Evolutionary conservation across 2,329 filamentous ascomycete genomes (phyloP).

Genomic region (Aspergillus unguis): DNA sequence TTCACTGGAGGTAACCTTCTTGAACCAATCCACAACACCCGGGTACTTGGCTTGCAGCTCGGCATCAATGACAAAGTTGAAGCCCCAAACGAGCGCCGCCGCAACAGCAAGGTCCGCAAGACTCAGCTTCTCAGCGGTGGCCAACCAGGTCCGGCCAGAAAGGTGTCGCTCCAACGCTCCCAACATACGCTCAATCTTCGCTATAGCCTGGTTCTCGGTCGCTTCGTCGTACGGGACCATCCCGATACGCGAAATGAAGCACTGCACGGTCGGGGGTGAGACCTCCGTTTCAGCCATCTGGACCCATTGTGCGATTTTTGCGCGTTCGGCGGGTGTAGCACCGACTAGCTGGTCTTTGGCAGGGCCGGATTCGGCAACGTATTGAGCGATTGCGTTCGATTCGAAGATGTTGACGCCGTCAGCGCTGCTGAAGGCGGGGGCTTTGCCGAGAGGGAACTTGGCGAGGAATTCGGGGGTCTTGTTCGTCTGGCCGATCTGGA

Average conservation of each 20-base stretch:
- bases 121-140: slow-evolving; percentile 20
- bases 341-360: slow-evolving; percentile 47
- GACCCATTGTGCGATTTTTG: slow-evolving; percentile 48
- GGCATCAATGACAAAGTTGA: slow-evolving; percentile 22
- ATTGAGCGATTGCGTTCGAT: slow-evolving; percentile 48
- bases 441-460: slow-evolving; percentile 54
- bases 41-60: slow-evolving; percentile 29
- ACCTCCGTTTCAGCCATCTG: slow-evolving; percentile 38
- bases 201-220: slow-evolving; percentile 17
- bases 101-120: slow-evolving; percentile 29
- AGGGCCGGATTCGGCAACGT: slow-evolving; percentile 48
- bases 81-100: slow-evolving; percentile 25
- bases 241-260: slow-evolving; percentile 23
- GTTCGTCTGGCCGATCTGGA: slow-evolving; percentile 45
- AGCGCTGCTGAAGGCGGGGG: slow-evolving; percentile 48
- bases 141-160: slow-evolving; percentile 22
- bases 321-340: slow-evolving; percentile 38
- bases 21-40: slow-evolving; percentile 21
- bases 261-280: slow-evolving; percentile 15
- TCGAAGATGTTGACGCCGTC: slow-evolving; percentile 49
- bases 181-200: slow-evolving; percentile 21
- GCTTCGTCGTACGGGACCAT: slow-evolving; percentile 20
- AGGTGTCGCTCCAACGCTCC: slow-evolving; percentile 21
- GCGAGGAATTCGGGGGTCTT: slow-evolving; percentile 45
- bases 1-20: not conserved